These are phyloP conservation scores for Neurospora sublineolata DNA, from an alignment of 495 filamentous ascomycete genomes.

Conservation along the genomic window DNA sequence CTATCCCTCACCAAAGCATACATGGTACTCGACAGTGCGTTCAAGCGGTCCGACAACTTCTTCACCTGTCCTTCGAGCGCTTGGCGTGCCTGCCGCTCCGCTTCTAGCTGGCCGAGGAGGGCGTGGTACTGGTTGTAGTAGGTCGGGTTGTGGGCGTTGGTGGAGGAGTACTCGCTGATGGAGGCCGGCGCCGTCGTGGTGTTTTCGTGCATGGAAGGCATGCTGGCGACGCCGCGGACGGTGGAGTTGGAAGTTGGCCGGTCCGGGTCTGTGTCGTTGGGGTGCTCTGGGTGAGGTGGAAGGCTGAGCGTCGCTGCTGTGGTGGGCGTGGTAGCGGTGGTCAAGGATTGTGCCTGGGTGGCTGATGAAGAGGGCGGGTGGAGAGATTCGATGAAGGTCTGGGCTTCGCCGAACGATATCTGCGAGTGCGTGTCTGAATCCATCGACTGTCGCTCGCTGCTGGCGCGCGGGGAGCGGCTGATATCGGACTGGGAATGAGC, in stretches of 20 bases:
- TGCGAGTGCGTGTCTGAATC: slow-evolving; percentile 24
- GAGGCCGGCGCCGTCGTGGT: slow-evolving; percentile 4
- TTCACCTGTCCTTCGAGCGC: slow-evolving; percentile 40
- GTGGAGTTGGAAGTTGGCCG: slow-evolving; percentile 31
- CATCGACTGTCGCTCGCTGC: slow-evolving; percentile 23
- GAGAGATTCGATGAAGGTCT: slow-evolving; percentile 24
- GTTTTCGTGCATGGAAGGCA: slow-evolving; percentile 29
- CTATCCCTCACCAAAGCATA: slow-evolving; percentile 24
- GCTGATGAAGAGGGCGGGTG: slow-evolving; percentile 23
- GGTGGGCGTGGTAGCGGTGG: slow-evolving; percentile 7
- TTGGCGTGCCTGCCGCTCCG: slow-evolving; percentile 37
- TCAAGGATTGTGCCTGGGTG: slow-evolving; percentile 13
- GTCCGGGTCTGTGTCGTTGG: background rate
- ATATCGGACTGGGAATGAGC: slow-evolving; percentile 9
- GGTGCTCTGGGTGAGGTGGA: background rate
- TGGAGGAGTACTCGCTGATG: slow-evolving; percentile 11
- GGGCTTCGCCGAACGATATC: slow-evolving; percentile 30
- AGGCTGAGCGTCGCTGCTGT: background rate
- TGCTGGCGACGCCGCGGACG: slow-evolving; percentile 29
- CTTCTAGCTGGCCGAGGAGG: slow-evolving; percentile 33
- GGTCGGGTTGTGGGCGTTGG: slow-evolving; percentile 5
- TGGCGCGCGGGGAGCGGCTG: slow-evolving; percentile 16
- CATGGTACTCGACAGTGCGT: slow-evolving; percentile 27
- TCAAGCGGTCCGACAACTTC: slow-evolving; percentile 33
- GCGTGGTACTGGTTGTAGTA: slow-evolving; percentile 26